Percentiles rank a stretch among this genome's conserved stretches.
These are phyloP conservation scores for Pyrenophora tritici-repentis DNA, from an alignment of 2,329 filamentous ascomycete genomes.

Conservation along the genomic window DNA sequence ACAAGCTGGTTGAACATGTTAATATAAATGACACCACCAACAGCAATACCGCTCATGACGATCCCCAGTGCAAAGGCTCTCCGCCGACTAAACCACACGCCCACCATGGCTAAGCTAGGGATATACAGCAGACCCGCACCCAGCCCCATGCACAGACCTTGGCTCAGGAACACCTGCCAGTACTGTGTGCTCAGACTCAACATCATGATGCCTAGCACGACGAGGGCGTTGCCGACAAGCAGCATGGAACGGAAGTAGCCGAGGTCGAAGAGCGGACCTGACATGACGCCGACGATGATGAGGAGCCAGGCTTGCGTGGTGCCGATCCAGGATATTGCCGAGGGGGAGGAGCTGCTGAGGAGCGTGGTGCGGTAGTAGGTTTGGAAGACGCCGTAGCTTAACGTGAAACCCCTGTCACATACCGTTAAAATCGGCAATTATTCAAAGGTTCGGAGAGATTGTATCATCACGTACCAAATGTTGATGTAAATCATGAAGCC, in stretches of 20 bases:
- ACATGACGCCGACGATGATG: conserved; percentile 58
- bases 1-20: conserved; percentile 43
- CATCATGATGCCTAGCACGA: conserved; percentile 69
- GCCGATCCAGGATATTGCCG: conserved; percentile 54
- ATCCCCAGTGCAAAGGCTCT: conserved; percentile 43
- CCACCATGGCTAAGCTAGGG: conserved; percentile 44
- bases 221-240: conserved; percentile 54
- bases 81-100: conserved; percentile 44
- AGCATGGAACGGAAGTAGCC: conserved; percentile 54
- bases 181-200: conserved; percentile 60
- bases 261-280: conserved; percentile 55
- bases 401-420: conserved; percentile 47
- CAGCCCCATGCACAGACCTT: conserved; percentile 57
- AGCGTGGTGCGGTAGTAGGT: conserved; percentile 52
- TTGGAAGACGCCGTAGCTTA: conserved; percentile 52
- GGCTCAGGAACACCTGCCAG: conserved; percentile 60
- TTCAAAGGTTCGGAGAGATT: no score
- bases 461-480: conserved; percentile 36
- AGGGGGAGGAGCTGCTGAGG: conserved; percentile 42
- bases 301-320: conserved; percentile 54
- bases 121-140: conserved; percentile 46
- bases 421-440: neutral
- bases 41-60: conserved; percentile 47
- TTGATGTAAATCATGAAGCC: conserved; percentile 49
- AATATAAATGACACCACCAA: conserved; percentile 47